Base-by-base conservation (phyloP, 768 basidiomycete species). In the Leccinum pellstonianum region DNA sequence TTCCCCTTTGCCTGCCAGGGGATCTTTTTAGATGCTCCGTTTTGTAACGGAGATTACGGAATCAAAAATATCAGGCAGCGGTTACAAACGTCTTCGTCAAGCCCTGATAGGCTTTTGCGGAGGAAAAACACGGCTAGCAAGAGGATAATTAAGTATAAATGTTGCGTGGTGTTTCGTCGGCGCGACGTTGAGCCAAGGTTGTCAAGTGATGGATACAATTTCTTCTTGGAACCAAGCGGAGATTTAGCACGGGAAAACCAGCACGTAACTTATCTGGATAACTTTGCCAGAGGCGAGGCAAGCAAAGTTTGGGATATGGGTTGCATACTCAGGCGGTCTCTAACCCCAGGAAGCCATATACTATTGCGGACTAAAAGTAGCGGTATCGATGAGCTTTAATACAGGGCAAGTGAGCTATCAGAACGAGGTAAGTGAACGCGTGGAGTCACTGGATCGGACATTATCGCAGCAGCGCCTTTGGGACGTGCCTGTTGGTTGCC, bases 31-130 rank as follows among this genome's bases (percentile, higher is more conserved):
- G 15, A 17, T 43, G 9, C n/a, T 43, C 59, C 57, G 59, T 60
- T 64, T 27, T 54, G 60, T 56, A 55, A 65, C 73, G 73, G 73
- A 75, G 73, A 73, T 73, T 73, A 69, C 73, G 73, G 73, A 67
- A 71, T 62, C 68, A 29, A 62, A 60, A 23, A 56, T 58, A 47
- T 53, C 62, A 64, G 70, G 72, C 72, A 70, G 61, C 73, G 70
- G 65, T 61, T 29, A 59, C 50, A 37, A 38, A 31, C 38, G 15
- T 55, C 52, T 62, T 63, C 62, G 66, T 63, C 63, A 61, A 58
- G 56, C 63, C 60, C 54, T 73, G 73, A 73, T 73, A 73, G 73
- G 73, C 73, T 65, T 73, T 73, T 65, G 59, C 73, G 73, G 73
- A 70, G 65, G 41, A 43, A 43, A 43, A 37, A 65, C 61, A 33